phyloP scores from a whole-genome alignment of 306 rosid genomes.

The Trifolium fragiferum region DNA sequence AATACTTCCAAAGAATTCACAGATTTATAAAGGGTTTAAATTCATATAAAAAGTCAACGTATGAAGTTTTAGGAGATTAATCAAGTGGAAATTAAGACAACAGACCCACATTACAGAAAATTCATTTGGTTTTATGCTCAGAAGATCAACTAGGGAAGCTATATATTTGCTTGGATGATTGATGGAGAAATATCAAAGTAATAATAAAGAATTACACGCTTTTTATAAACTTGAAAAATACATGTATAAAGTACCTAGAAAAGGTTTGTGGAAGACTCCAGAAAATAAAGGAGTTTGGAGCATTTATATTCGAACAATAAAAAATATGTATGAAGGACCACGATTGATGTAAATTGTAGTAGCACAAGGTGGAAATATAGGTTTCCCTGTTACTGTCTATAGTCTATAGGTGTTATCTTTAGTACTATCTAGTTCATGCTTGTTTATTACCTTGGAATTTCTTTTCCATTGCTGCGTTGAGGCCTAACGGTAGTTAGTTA shows the following conservation, averaged over 20 bases:
- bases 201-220: background rate
- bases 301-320: background rate
- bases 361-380: background rate
- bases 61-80: background rate
- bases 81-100: background rate
- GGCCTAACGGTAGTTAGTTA: background rate
- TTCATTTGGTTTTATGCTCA: background rate
- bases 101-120: background rate
- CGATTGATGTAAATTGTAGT: background rate
- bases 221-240: background rate
- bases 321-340: background rate
- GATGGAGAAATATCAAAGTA: background rate
- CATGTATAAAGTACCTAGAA: background rate
- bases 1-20: background rate
- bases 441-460: background rate
- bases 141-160: background rate
- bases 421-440: background rate
- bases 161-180: background rate
- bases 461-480: background rate
- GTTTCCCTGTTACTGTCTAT: background rate
- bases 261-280: background rate
- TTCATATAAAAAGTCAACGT: background rate
- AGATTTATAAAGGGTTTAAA: background rate
- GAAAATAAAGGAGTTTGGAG: background rate
- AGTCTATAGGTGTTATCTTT: too few relatives aligned